A percentile compares a stretch with the other conserved stretches of the same genome.
Conservation (phyloP, 1,284 basidiomycete genomes). For the Cystobasidium sp. region DNA sequence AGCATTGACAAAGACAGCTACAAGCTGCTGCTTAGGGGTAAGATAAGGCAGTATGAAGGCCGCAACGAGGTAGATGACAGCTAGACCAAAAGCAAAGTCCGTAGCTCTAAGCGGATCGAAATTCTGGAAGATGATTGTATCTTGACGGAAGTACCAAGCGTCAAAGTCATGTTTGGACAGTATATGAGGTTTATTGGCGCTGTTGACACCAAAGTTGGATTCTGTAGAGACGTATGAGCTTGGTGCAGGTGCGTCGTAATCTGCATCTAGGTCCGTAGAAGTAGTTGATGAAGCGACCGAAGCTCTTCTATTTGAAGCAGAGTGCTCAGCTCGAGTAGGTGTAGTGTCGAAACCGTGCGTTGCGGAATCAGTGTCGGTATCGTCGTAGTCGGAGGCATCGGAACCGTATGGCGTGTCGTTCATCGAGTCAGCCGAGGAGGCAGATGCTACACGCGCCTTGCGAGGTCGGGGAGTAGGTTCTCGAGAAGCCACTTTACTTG, state of each 20-base stretch:
- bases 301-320: constrained; percentile 3
- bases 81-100: constrained; percentile 52
- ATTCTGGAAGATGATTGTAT: constrained; percentile 78
- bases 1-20: constrained; percentile 79
- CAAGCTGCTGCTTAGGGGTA: constrained; percentile 57
- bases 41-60: constrained; percentile 46
- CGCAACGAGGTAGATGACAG: constrained; percentile 59
- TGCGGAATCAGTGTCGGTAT: constrained; percentile 25
- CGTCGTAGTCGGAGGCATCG: constrained; percentile 37
- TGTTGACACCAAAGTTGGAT: constrained; percentile 8
- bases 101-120: constrained; percentile 66
- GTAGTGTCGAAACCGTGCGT: constrained; percentile 14
- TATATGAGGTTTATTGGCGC: constrained; percentile 48
- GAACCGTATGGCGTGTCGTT: constrained; percentile 40
- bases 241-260: constrained; percentile 10
- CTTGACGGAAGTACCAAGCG: constrained; percentile 87
- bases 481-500: background rate
- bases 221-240: background rate
- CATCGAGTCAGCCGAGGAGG: constrained; percentile 26
- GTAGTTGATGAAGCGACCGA: constrained; percentile 20
- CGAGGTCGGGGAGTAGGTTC: constrained; percentile 4
- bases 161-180: constrained; percentile 84
- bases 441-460: background rate
- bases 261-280: constrained; percentile 33
- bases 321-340: background rate